Percentiles rank a stretch among this genome's conserved stretches.
Conservation (phyloP, 306 rosid genomes). For the Glycine latifolia region DNA sequence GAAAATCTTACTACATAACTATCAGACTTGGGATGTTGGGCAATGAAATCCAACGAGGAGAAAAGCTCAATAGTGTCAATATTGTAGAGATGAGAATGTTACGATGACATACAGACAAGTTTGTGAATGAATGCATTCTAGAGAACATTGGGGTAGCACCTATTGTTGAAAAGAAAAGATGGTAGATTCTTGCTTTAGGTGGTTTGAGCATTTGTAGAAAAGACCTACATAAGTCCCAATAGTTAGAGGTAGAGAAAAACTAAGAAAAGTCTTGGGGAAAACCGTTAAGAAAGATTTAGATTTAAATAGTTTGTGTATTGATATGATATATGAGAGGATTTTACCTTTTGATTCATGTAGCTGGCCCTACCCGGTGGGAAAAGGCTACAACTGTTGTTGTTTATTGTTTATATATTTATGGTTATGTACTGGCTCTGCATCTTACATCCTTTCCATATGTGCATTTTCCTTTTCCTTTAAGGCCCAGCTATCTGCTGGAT, state of each 20-base stretch:
- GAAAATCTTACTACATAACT: not conserved
- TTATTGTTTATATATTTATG: slow-evolving; percentile 20
- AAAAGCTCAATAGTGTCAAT: slow-evolving; percentile 20
- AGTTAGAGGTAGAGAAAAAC: not conserved
- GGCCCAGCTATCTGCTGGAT: slow-evolving; percentile 13
- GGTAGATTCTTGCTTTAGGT: not conserved
- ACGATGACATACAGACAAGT: not conserved
- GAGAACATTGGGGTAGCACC: not conserved
- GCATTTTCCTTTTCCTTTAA: slow-evolving; percentile 29
- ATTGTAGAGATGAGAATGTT: slow-evolving; percentile 2
- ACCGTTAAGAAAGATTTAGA: not conserved
- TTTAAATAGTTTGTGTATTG: slow-evolving; percentile 31
- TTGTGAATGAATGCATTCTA: not conserved
- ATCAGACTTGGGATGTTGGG: not conserved
- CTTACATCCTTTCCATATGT: slow-evolving; percentile 27
- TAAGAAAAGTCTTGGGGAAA: not conserved
- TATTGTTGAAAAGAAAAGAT: not conserved
- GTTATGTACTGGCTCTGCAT: slow-evolving; percentile 26
- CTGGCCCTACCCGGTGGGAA: not conserved
- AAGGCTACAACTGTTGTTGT: not conserved
- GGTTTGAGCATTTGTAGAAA: not conserved
- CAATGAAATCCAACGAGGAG: not conserved
- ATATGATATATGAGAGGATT: not conserved
- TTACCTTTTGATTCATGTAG: slow-evolving; percentile 16
- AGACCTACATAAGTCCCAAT: not conserved